Percentiles rank a stretch among this genome's conserved stretches.
Conservation (phyloP, 2,329 filamentous ascomycete species). For the Diplodia mutila region DNA sequence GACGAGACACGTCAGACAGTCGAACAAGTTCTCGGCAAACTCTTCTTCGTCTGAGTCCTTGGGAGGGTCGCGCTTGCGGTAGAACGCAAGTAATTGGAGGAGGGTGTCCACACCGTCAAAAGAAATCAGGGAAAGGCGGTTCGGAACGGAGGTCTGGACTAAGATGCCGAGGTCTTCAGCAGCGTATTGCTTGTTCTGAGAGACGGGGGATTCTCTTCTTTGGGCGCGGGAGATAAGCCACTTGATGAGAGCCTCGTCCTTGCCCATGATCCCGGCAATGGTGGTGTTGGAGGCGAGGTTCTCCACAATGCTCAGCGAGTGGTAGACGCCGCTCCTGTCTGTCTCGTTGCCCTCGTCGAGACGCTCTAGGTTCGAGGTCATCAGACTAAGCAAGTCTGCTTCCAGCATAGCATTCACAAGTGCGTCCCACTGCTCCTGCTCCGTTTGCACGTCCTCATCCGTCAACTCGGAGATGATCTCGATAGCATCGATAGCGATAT, state of each 20-base stretch:
- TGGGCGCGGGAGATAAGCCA: conserved; percentile 81
- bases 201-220: conserved; percentile 67
- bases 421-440: conserved; percentile 77
- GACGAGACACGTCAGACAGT: conserved; percentile 77
- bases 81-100: conserved; percentile 81
- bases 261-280: conserved; percentile 72
- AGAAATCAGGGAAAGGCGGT: conserved; percentile 63
- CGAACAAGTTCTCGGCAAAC: conserved; percentile 92
- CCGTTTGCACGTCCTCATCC: conserved; percentile 86
- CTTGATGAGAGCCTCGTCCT: conserved; percentile 67
- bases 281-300: conserved; percentile 75
- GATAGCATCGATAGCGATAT: conserved; percentile 89
- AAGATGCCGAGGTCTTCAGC: conserved; percentile 91
- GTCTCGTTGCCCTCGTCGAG: conserved; percentile 73
- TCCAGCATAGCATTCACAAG: conserved; percentile 67
- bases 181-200: conserved; percentile 94
- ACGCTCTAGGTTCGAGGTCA: conserved; percentile 77
- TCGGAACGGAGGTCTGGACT: conserved; percentile 72
- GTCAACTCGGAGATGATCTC: conserved; percentile 90
- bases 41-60: conserved; percentile 91
- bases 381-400: conserved; percentile 72
- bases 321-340: conserved; percentile 85
- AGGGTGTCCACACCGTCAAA: conserved; percentile 77
- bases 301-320: conserved; percentile 79
- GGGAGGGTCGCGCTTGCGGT: conserved; percentile 82